Base-by-base conservation (phyloP, 192 early-diverging fungal species). In the Coemansia sp. region DNA sequence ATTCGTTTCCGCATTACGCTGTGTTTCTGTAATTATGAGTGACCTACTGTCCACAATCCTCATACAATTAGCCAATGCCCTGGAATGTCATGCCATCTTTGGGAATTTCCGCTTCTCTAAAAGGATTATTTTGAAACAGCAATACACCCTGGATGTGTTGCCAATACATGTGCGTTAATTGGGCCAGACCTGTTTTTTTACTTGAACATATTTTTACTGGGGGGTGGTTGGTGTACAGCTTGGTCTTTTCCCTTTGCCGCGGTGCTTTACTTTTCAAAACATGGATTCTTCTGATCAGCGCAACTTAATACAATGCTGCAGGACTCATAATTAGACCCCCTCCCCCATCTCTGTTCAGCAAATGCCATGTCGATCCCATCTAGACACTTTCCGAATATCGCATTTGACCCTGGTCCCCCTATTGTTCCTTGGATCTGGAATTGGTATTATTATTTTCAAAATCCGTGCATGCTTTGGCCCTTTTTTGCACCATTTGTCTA, bases 291-390 rank as follows among this genome's bases (percentile, higher is more conserved):
- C 7, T 9, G 51, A 53, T 53, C 24, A 9, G 51, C 51, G 24
- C 51, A 26, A 21, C 24, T 53, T 53, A 12, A 26, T 53, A 53
- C 24, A 26, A 53, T 26, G n/a, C 46, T 53, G 51, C 51, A 53
- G 51, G 23, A 53, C 51, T 53, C 51, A 53, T 53, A 1, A 53
- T 53, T 53, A 53, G 8, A 26, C 51, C 51, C 51, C 10, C 51
- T 26, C n/a, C 51, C 11, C n/a, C 51, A 53, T 53, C 24, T 26
- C 12, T 53, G 24, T 26, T 53, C 51, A 53, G 20, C 26, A 26
- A 53, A 53, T 53, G 51, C 51, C 12, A 4, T 7, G 23, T 6
- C 51, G 12, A 26, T 53, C 51, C 24, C 51, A 14, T 1, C 51
- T 23, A 4, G 21, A 16, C 11, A 16, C 23, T 53, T 26, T 26